Base-by-base conservation (phyloP, 495 filamentous ascomycete genomes). In the Chaetomium fimeti region DNA sequence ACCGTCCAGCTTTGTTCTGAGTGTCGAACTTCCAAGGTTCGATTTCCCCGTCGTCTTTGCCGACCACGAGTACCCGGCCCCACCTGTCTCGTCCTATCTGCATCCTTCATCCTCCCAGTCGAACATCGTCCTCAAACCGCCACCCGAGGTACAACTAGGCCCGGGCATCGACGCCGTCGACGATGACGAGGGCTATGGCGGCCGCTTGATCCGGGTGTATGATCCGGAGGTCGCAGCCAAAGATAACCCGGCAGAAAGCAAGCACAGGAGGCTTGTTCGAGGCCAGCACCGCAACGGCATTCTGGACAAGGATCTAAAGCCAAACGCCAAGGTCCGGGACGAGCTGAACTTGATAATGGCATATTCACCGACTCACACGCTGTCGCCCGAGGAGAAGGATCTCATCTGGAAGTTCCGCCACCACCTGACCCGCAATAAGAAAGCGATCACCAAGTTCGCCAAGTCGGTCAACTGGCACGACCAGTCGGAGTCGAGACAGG, bases 401-500 rank as follows among this genome's bases (percentile, higher is more conserved):
- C 80, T 96, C 13, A 83, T 99, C 36, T 99, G 94, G 94, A 91
- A 93, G 67, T 99, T 97, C 78, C 82, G 94, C 55, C 94, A 97
- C 74, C 92, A 96, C 72, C 75, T 99, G 7, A 93, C 91, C 0
- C 84, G 92, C 43, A 92, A 99, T 69, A 98, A 98, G 76, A 84
- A 91, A 65, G 94, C 93, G 2, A 79, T 98, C 45, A 97, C 94
- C 25, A 99, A 99, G 70, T 96, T 99, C 66, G 91, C 97, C 69
- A 98, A 98, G 75, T 95, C 91, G 2, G 93, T 97, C 42, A 89
- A 91, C 60, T 99, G 94, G 94, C 85, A 85, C 20, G 93, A 98
- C 73, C 80, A 80, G n/a, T 85, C 86, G 51, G 94, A 99, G 79
- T 83, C 89, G 27, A 88, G 88, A 54, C 91, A 97, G 76, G 93